Percentiles rank a stretch among this genome's conserved stretches.
phyloP scores from a whole-genome alignment of 2,329 filamentous ascomycete genomes.

The Colletotrichum salicis region DNA sequence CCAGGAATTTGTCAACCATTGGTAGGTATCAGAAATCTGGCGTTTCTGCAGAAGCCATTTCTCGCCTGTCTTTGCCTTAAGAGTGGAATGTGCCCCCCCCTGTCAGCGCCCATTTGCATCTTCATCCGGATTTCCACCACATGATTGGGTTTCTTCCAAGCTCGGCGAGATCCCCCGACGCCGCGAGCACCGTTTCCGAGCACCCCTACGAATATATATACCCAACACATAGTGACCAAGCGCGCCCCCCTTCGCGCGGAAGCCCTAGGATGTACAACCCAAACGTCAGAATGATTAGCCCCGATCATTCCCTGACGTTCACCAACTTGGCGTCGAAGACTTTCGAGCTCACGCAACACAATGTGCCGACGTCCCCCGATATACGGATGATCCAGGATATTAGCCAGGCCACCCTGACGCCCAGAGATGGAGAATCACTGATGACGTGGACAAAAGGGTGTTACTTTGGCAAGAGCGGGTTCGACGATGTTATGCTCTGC shows the following conservation, averaged over 20 bases:
- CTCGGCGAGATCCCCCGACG: neutral
- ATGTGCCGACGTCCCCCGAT: slow-evolving; percentile 13
- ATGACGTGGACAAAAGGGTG: slow-evolving; percentile 32
- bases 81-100: neutral
- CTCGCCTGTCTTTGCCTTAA: neutral
- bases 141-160: neutral
- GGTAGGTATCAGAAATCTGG: neutral
- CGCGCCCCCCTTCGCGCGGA: too few species aligned
- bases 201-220: neutral
- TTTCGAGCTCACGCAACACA: slow-evolving; percentile 10
- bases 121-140: neutral
- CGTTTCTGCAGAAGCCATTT: neutral
- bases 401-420: neutral
- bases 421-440: neutral
- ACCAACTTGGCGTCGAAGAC: slow-evolving; percentile 18
- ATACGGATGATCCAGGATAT: slow-evolving; percentile 8
- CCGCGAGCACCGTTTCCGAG: too few species aligned
- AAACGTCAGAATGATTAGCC: slow-evolving; percentile 13
- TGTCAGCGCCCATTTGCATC: too few species aligned
- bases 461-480: slow-evolving; percentile 28
- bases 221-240: neutral
- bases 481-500: slow-evolving; percentile 17
- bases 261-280: neutral
- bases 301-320: slow-evolving; percentile 26
- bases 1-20: neutral